These are phyloP conservation scores for Aquilaria malaccensis DNA, from an alignment of 345 rosid genomes.

Conservation along the genomic window DNA sequence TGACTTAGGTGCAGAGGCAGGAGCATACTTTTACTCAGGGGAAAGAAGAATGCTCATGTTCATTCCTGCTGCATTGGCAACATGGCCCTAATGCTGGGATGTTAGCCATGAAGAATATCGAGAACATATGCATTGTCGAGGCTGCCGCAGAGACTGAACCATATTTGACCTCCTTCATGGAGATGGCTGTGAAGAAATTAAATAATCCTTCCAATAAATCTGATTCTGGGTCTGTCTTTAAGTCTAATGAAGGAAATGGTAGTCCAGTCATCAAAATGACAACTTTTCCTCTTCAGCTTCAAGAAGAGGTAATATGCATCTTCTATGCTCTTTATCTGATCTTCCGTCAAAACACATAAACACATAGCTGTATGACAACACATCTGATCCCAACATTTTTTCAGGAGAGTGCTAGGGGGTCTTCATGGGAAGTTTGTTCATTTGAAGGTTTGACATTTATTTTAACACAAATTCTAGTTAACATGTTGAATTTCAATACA, in stretches of 20 bases:
- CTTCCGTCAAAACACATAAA: background rate
- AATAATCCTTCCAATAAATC: background rate
- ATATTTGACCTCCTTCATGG: slow-evolving; percentile 13
- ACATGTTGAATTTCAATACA: no score
- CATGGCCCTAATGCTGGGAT: slow-evolving; percentile 32
- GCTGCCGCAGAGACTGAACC: slow-evolving; percentile 9
- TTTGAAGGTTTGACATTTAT: slow-evolving; percentile 19
- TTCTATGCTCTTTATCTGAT: background rate
- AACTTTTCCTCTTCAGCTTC: background rate
- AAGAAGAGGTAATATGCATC: slow-evolving; percentile 11
- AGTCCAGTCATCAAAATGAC: background rate
- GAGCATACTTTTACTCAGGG: slow-evolving; percentile 28
- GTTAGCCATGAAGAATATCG: slow-evolving; percentile 22
- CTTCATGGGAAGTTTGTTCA: slow-evolving; percentile 3
- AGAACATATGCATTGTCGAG: slow-evolving; percentile 28
- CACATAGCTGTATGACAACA: no score
- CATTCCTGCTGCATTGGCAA: slow-evolving; percentile 28
- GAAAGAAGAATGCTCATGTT: slow-evolving; percentile 35
- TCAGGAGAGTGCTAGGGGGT: slow-evolving; percentile 15
- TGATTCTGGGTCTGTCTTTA: background rate
- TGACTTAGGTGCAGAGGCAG: slow-evolving; percentile 19
- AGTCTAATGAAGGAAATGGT: background rate
- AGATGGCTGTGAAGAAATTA: slow-evolving; percentile 16
- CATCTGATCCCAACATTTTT: slow-evolving; percentile 3
- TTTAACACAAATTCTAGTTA: background rate